Evolutionary conservation across 768 basidiomycete genomes (phyloP), one percentile per base, ranked within the genome.

Genomic region (Termitomyces sp.): DNA sequence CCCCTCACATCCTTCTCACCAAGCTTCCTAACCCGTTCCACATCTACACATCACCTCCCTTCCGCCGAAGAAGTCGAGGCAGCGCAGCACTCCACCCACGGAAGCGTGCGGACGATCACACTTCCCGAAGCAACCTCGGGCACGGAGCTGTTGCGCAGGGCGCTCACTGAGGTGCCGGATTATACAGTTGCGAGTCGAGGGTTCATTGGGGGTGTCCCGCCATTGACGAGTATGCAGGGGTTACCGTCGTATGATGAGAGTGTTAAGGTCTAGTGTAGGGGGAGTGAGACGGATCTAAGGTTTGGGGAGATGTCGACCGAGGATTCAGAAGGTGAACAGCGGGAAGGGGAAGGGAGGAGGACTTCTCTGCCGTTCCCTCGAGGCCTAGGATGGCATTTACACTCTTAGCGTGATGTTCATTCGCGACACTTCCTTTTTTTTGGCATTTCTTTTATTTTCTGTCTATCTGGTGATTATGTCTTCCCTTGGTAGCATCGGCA

Each of bases 131-230:
- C 48, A 18, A 56, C 51, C 45, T 40, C 61, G 13, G 70, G 67
- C 1, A 68, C 68, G 16, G 66, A 71, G 62, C 62, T 83, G 61
- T 74, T 88, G 57, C 83, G 84, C 62, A 79, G 86, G 22, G 83
- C 84, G 47, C 87, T 84, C 65, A 90, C 82, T 62, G 84, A 81
- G 76, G 91, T 97, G 18, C 96, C 96, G 1, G 85, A 91, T 63
- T 98, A 98, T 71, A 81, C 81, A 20, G 80, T 91, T 46, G 93
- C 95, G 3, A 85, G 88, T 60, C 78, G 89, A 14, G 95, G 94
- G 6, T 96, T 95, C 72, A 79, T 95, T 27, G 95, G 95, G 7
- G 94, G 95, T 5, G 87, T 95, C n/a, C 86, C 89, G 10, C 94
- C 96, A 16, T 71, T 94, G 66, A 80, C 80, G 65, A 88, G 89